Base-by-base conservation (phyloP, 768 basidiomycete genomes). In the Myochromella boudieri region DNA sequence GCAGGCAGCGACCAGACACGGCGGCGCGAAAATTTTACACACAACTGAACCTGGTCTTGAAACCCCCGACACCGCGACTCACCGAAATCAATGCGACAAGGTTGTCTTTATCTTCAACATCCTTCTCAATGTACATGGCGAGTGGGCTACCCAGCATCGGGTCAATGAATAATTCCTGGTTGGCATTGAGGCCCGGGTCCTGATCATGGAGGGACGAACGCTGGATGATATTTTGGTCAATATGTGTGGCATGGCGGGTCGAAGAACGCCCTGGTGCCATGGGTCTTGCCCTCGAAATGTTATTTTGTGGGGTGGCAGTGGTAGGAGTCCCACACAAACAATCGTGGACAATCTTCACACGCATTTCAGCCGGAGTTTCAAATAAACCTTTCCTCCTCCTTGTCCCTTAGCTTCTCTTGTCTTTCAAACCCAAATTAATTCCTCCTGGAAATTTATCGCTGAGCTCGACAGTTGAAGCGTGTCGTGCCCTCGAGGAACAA, bases 111-210 rank as follows among this genome's bases (percentile, higher is more conserved):
- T 90, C 82, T 17, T 78, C 72, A 17, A 92, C 85, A 46, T 91
- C 88, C 55, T 88, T 86, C 57, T 90, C 87, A 58, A 93, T 74
- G 68, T 86, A 93, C 51, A 91, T 74, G 18, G 76, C 67, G 42
- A 92, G 75, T 2, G 88, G 82, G 1, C 74, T 80, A 57, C 91
- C 91, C 64, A 89, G 78, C 79, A 88, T 84, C 56, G 86, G 87
- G 62, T 93, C 90, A 40, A 90, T 70, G 60, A 93, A 93, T 45
- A 92, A 74, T 42, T 76, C 73, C 33, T 59, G 61, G 53, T 71
- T 70, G 52, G 68, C 60, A 51, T 67, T 63, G 56, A 65, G 70
- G 36, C 68, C 60, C 20, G 63, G 49, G 52, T 64, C 59, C 51
- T 63, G 50, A 42, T 52, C 50, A 52, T 59, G 61, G 44, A 62